Conservation (phyloP, 139 green algal species). For the Volvox reticuliferus region DNA sequence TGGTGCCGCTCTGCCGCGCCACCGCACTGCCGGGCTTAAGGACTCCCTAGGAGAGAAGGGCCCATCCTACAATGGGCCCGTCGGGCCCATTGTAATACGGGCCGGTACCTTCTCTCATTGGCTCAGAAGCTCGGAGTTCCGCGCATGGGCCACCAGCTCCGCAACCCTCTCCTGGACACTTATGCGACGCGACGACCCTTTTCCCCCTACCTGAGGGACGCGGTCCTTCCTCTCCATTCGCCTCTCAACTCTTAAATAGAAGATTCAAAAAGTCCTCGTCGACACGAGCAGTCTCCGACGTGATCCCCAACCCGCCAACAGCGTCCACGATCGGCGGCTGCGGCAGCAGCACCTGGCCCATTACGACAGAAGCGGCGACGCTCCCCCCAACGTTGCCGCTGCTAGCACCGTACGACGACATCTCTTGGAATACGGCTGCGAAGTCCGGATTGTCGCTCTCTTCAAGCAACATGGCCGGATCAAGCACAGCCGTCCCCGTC, state of each 20-base stretch:
- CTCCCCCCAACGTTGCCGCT: neutral
- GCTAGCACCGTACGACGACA: neutral
- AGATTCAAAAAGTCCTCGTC: constrained; percentile 48
- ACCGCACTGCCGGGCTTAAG: no score
- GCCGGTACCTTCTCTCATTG: no score
- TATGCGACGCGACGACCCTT: no score
- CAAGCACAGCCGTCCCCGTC: neutral
- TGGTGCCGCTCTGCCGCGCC: no score
- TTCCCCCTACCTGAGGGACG: no score
- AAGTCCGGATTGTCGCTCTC: neutral
- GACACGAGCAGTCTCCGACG: neutral
- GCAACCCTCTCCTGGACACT: no score
- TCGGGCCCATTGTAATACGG: no score
- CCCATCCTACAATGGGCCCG: no score
- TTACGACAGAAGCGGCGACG: neutral
- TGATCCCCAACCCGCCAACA: neutral
- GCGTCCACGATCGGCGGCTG: neutral
- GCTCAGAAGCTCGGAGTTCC: no score
- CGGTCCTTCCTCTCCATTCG: neutral
- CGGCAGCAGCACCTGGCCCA: neutral
- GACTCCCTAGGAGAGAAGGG: no score
- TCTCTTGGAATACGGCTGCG: constrained; percentile 24
- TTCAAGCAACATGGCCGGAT: constrained; percentile 7
- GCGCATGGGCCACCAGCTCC: no score
- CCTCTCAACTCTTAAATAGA: constrained; percentile 38